phyloP scores from a whole-genome alignment of 441 rosid genomes.

The Francoa sonchifolia region DNA sequence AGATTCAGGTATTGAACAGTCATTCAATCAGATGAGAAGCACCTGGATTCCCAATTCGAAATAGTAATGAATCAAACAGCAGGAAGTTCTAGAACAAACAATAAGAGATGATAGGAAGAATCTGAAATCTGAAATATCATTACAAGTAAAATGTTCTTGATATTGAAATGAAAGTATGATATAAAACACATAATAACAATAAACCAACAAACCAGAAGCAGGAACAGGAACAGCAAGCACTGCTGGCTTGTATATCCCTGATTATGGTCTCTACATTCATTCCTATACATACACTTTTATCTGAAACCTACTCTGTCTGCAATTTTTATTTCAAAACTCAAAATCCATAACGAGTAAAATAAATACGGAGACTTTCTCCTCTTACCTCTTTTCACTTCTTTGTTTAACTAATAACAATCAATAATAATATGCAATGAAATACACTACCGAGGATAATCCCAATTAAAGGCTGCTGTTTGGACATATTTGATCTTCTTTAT shows the following conservation, averaged over 20 bases:
- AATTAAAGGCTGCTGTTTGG: not conserved
- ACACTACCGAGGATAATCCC: not conserved
- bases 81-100: not conserved
- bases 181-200: constrained; percentile 30
- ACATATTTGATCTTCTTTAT: constrained; percentile 5
- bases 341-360: constrained; percentile 44
- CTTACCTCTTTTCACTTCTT: constrained; percentile 25
- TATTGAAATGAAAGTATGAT: constrained; percentile 38
- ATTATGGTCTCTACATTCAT: constrained; percentile 28
- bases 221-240: constrained; percentile 16
- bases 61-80: no score
- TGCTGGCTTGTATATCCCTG: constrained; percentile 11
- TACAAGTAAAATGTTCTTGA: constrained; percentile 41
- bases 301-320: constrained; percentile 42
- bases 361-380: constrained; percentile 37
- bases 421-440: constrained; percentile 4
- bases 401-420: constrained; percentile 6
- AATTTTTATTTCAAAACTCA: constrained; percentile 37
- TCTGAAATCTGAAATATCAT: constrained; percentile 24
- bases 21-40: no score
- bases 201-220: constrained; percentile 20
- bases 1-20: no score
- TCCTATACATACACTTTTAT: constrained; percentile 46
- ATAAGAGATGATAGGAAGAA: not conserved
- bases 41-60: no score